Percentiles rank a stretch among this genome's conserved stretches.
These are phyloP conservation scores for Pseudogymnoascus sp. DNA, from an alignment of 2,329 filamentous ascomycete species.

Conservation along the genomic window DNA sequence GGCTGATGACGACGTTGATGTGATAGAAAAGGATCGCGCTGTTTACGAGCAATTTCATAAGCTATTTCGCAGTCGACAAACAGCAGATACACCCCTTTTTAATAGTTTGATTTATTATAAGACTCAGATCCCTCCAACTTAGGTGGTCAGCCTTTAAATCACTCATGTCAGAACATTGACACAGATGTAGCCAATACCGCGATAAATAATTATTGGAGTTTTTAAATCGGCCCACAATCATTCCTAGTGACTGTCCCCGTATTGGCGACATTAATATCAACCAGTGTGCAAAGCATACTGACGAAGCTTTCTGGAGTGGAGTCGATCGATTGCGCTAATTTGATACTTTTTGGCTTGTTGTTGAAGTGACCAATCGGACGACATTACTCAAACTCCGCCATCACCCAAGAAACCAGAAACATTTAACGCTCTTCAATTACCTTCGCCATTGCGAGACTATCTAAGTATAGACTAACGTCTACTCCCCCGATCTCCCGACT, in stretches of 20 bases:
- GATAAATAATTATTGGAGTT: background rate
- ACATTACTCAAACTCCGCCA: background rate
- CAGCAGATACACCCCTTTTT: background rate
- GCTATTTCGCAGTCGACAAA: background rate
- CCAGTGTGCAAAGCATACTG: background rate
- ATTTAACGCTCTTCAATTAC: slow-evolving; percentile 14
- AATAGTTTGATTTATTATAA: background rate
- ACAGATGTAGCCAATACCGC: background rate
- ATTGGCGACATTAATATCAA: background rate
- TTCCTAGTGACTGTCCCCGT: background rate
- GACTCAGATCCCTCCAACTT: too few relatives aligned
- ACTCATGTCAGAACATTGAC: background rate
- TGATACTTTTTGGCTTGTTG: too few relatives aligned
- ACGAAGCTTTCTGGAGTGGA: background rate
- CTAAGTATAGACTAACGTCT: slow-evolving; percentile 31
- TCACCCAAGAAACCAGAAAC: too few relatives aligned
- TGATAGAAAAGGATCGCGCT: background rate
- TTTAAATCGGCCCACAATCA: background rate
- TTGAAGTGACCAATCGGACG: background rate
- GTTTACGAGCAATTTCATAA: background rate
- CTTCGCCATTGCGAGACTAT: slow-evolving; percentile 24
- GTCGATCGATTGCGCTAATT: too few relatives aligned
- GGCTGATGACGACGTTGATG: background rate
- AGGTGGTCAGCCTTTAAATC: background rate
- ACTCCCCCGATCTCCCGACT: slow-evolving; percentile 21